These are phyloP conservation scores for Rhodomyrtus tomentosa DNA, from an alignment of 345 rosid species.

Conservation along the genomic window DNA sequence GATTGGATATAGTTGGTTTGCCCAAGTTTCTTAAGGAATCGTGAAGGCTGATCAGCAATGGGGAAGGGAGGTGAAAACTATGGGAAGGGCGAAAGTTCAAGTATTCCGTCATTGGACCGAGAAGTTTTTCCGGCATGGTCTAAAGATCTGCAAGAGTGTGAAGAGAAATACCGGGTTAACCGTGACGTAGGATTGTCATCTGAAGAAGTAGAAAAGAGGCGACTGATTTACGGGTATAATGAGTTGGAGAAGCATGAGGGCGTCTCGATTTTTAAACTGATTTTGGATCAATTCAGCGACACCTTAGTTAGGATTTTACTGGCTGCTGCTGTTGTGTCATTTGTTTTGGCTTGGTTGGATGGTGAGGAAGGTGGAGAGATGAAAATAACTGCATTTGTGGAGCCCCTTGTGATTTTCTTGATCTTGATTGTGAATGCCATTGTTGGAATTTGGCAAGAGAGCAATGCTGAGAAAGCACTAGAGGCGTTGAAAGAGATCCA, in stretches of 20 bases:
- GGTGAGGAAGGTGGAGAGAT: constrained; percentile 89
- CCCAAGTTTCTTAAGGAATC: neutral
- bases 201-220: constrained; percentile 46
- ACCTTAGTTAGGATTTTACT: constrained; percentile 77
- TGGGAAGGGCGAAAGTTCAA: constrained; percentile 17
- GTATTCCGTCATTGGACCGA: neutral
- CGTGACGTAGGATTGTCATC: constrained; percentile 30
- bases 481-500: constrained; percentile 94
- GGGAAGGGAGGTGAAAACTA: constrained; percentile 52
- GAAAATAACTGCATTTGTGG: constrained; percentile 82
- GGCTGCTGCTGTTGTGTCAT: constrained; percentile 67
- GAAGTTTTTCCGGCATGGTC: constrained; percentile 67
- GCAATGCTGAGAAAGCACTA: constrained; percentile 81
- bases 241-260: constrained; percentile 82
- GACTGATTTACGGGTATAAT: constrained; percentile 49
- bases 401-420: constrained; percentile 84
- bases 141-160: constrained; percentile 47
- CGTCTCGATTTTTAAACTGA: constrained; percentile 43
- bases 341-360: constrained; percentile 69
- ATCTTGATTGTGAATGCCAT: constrained; percentile 85
- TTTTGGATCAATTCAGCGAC: constrained; percentile 76
- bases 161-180: constrained; percentile 35
- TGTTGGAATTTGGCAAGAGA: constrained; percentile 93
- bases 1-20: neutral
- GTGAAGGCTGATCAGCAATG: constrained; percentile 16